Evolutionary conservation across 345 rosid species (phyloP).

Genomic region (Hirschfeldia incana): DNA sequence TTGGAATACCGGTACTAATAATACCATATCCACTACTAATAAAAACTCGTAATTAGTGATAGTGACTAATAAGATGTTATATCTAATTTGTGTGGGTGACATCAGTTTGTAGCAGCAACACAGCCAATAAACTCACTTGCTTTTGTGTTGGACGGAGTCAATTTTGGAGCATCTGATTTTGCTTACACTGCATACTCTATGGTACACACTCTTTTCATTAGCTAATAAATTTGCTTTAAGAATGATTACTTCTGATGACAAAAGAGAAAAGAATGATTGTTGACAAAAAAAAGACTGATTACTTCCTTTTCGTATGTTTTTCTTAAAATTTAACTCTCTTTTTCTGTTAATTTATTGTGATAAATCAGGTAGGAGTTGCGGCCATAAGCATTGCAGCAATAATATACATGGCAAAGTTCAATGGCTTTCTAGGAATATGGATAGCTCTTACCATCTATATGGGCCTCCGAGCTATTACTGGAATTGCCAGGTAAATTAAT

Average conservation of each 20-base stretch:
- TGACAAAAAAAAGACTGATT: too few relatives aligned
- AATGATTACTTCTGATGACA: background rate
- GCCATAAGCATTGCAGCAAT: constrained; percentile 56
- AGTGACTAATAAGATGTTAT: constrained; percentile 5
- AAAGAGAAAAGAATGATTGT: too few relatives aligned
- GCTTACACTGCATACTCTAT: constrained; percentile 88
- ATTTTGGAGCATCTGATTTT: constrained; percentile 96
- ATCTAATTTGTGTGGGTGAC: background rate
- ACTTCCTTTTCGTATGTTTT: too few relatives aligned
- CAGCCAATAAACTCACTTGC: constrained; percentile 92
- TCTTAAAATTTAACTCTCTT: too few relatives aligned
- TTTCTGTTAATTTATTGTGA: background rate
- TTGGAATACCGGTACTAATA: constrained; percentile 74
- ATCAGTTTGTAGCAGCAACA: constrained; percentile 63
- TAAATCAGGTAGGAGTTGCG: constrained; percentile 64
- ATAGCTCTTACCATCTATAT: constrained; percentile 79
- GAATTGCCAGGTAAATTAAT: constrained; percentile 71
- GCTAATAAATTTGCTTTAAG: background rate
- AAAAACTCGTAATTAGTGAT: background rate
- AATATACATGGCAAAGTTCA: constrained; percentile 55
- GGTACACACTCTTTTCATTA: constrained; percentile 34
- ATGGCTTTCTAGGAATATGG: constrained; percentile 90
- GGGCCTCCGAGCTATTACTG: constrained; percentile 77
- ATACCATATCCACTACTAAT: background rate
- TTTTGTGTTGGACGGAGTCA: constrained; percentile 90